A percentile compares a stretch with the other conserved stretches of the same genome.
These are phyloP conservation scores for Magnusiomyces fungicola DNA, from an alignment of 1,139 yeast genomes.

Conservation along the genomic window DNA sequence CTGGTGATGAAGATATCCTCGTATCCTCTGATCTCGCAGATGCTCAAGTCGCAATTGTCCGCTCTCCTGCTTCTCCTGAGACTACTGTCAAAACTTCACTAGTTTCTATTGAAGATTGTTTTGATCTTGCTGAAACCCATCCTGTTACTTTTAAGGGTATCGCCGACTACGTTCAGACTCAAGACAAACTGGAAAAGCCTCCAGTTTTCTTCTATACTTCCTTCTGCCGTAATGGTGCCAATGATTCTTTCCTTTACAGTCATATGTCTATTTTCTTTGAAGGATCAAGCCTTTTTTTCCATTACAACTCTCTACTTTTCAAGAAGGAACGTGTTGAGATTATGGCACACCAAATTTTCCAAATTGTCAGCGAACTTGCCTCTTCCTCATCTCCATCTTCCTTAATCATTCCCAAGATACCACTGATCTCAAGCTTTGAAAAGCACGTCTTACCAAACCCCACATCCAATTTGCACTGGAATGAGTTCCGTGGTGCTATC, in stretches of 20 bases:
- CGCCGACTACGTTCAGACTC: slow-evolving; percentile 43
- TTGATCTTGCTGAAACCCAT: slow-evolving; percentile 33
- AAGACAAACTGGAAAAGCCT: slow-evolving; percentile 45
- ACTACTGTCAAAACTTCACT: slow-evolving; percentile 48
- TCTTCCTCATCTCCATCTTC: slow-evolving; percentile 25
- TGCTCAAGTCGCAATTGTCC: slow-evolving; percentile 44
- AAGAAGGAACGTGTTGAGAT: slow-evolving; percentile 59
- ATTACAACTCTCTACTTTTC: slow-evolving; percentile 73
- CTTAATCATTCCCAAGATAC: slow-evolving; percentile 45
- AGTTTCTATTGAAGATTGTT: slow-evolving; percentile 40
- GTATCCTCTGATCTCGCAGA: slow-evolving; percentile 54
- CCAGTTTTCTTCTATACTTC: slow-evolving; percentile 64
- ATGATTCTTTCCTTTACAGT: slow-evolving; percentile 36
- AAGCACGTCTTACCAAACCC: slow-evolving; percentile 71
- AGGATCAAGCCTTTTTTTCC: slow-evolving; percentile 37
- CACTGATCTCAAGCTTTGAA: slow-evolving; percentile 62
- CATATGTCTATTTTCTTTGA: slow-evolving; percentile 45
- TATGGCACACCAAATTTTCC: slow-evolving; percentile 64
- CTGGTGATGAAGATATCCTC: slow-evolving; percentile 94
- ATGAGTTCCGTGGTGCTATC: slow-evolving; percentile 85
- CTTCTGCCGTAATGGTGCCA: slow-evolving; percentile 45
- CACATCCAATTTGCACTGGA: slow-evolving; percentile 79
- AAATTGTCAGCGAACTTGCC: slow-evolving; percentile 37
- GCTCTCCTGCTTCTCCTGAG: slow-evolving; percentile 45
- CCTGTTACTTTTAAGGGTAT: slow-evolving; percentile 48